phyloP scores from a whole-genome alignment of 306 rosid genomes.

The Rubus idaeus region DNA sequence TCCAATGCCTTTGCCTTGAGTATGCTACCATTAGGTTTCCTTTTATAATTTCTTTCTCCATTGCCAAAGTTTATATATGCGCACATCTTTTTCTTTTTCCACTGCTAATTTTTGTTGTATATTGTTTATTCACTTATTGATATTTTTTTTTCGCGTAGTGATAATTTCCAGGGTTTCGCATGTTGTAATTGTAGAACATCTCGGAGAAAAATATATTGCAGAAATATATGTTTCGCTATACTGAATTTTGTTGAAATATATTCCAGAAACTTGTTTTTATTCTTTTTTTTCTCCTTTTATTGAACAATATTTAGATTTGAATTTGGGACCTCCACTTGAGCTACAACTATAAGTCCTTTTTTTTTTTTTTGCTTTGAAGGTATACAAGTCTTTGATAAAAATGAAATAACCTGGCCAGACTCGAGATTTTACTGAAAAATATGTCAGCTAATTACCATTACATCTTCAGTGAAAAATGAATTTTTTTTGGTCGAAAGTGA shows the following conservation, averaged over 20 bases:
- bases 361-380: too few relatives aligned
- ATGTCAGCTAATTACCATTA: not conserved
- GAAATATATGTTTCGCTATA: not conserved
- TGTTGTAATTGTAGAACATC: constrained; percentile 5
- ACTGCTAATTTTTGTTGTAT: not conserved
- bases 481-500: too few relatives aligned
- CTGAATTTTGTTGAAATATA: not conserved
- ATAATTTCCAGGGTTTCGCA: not conserved
- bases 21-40: constrained; percentile 3
- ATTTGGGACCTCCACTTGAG: too few relatives aligned
- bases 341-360: too few relatives aligned
- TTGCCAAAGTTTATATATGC: not conserved
- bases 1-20: constrained; percentile 80
- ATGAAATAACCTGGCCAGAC: not conserved
- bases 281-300: not conserved
- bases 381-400: too few relatives aligned
- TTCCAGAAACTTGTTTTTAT: too few relatives aligned
- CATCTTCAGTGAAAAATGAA: not conserved
- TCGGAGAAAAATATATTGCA: not conserved
- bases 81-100: not conserved
- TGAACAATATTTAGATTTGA: not conserved
- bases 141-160: not conserved
- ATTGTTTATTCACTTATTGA: not conserved
- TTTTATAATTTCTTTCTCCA: constrained; percentile 22
- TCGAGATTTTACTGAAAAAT: not conserved